Base-by-base conservation (phyloP, 495 filamentous ascomycete species). In the Beverwykella pulmonaria region DNA sequence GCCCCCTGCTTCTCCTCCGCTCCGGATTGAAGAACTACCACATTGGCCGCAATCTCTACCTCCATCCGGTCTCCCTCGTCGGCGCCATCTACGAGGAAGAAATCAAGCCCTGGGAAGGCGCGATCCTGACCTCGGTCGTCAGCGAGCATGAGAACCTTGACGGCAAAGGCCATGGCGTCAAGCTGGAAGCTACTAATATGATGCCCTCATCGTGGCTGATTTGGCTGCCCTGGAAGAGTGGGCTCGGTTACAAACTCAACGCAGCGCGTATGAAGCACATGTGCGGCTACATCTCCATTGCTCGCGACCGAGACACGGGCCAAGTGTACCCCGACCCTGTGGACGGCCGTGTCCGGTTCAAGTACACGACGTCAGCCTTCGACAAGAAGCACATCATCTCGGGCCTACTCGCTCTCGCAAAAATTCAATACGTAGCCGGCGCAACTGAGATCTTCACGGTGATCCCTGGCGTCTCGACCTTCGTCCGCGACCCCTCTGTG, bases 101-200 rank as follows among this genome's bases (percentile, higher is more conserved):
- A 25, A 76, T 86, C 14, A 82, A 82, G 26, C 89, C 89, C 0
- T 95, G 91, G 91, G 92, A 95, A 82, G 92, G 86, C 20, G 75
- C 80, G 1, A 87, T 90, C 44, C 81, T 98, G 58, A 98, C 93
- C 0, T 82, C 84, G 4, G 85, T 93, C 1, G 86, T 88, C 65
- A 86, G 83, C 36, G 86, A 88, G 49, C 92, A 92, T 61, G 91
- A 96, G 67, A 88, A 97, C 67, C 83, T 92, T 0, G 92, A 96
- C 73, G 84, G 84, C 27, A 78, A 88, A 22, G 90, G 91, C 29
- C 91, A 98, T 68, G 93, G 93, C n/a, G 81, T 80, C 56, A 95
- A 93, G 76, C 77, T 97, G 17, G 89, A 94, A 76, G 79, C 84
- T 22, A 82, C 81, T n/a, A 79, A 81, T 30, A 92, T 92, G 90